These are phyloP conservation scores for Castanospermum australe DNA, from an alignment of 306 rosid species.

Conservation along the genomic window DNA sequence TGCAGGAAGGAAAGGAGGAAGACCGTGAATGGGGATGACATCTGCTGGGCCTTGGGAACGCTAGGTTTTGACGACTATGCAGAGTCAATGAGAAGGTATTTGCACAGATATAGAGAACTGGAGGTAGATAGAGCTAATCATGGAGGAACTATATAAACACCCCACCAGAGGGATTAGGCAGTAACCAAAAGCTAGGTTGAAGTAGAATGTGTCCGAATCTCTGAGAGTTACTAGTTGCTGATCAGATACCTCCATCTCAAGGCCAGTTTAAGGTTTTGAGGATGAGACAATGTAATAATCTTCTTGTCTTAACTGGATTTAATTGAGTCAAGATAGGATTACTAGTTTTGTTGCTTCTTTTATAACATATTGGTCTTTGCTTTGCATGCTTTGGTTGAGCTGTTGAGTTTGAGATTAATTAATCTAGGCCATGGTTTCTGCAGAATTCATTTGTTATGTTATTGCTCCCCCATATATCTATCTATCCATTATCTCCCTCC, in stretches of 20 bases:
- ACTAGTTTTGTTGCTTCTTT: conserved; percentile 9
- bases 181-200: neutral
- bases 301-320: conserved; percentile 17
- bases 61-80: conserved; percentile 90
- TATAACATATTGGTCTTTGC: neutral
- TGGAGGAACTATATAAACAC: neutral
- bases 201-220: neutral
- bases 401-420: neutral
- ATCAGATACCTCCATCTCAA: neutral
- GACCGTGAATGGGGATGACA: conserved; percentile 90
- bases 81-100: conserved; percentile 71
- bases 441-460: neutral
- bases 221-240: neutral
- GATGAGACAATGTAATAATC: neutral
- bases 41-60: conserved; percentile 79
- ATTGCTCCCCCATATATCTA: neutral
- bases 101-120: conserved; percentile 69
- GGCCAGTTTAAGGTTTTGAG: conserved; percentile 25
- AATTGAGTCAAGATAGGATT: neutral
- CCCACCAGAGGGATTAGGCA: conserved; percentile 7
- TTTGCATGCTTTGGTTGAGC: neutral
- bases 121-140: conserved; percentile 69
- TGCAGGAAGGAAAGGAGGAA: conserved; percentile 87
- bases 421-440: neutral
- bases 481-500: neutral